These are phyloP conservation scores for Linum usitatissimum DNA, from an alignment of 345 rosid species.

Conservation along the genomic window DNA sequence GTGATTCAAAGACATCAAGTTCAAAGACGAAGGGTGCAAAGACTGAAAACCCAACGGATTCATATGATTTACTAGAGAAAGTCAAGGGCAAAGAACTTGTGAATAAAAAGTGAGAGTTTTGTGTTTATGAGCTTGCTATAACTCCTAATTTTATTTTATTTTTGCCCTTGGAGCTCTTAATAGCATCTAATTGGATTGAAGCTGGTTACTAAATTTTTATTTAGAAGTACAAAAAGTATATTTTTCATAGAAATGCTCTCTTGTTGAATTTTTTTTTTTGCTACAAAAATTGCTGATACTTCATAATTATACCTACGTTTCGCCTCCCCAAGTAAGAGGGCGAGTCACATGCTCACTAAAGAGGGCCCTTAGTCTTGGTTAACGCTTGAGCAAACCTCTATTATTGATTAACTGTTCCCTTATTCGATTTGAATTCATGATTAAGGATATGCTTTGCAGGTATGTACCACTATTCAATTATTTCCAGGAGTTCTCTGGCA, in stretches of 20 bases:
- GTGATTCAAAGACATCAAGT: constrained; percentile 39
- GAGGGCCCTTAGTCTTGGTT: too few relatives aligned
- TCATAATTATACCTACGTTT: too few relatives aligned
- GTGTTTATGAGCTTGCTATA: constrained; percentile 3
- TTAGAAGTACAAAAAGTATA: too few relatives aligned
- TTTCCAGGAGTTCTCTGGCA: constrained; percentile 58
- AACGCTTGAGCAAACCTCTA: too few relatives aligned
- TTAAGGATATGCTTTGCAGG: constrained; percentile 22
- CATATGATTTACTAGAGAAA: constrained; percentile 58
- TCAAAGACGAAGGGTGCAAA: constrained; percentile 57
- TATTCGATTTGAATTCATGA: constrained; percentile 10
- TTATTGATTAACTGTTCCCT: too few relatives aligned
- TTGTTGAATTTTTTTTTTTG: too few relatives aligned
- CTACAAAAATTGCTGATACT: too few relatives aligned
- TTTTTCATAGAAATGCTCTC: too few relatives aligned
- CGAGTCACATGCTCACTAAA: too few relatives aligned
- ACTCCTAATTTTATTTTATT: not conserved
- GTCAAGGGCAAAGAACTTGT: constrained; percentile 53
- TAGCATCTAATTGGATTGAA: not conserved
- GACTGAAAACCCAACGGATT: constrained; percentile 36
- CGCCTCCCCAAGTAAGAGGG: too few relatives aligned
- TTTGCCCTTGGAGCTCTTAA: not conserved
- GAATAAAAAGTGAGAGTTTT: constrained; percentile 60
- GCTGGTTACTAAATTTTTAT: too few relatives aligned
- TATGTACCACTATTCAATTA: constrained; percentile 76